Conservation (phyloP, 2,329 filamentous ascomycete genomes). For the Phialophora macrospora region DNA sequence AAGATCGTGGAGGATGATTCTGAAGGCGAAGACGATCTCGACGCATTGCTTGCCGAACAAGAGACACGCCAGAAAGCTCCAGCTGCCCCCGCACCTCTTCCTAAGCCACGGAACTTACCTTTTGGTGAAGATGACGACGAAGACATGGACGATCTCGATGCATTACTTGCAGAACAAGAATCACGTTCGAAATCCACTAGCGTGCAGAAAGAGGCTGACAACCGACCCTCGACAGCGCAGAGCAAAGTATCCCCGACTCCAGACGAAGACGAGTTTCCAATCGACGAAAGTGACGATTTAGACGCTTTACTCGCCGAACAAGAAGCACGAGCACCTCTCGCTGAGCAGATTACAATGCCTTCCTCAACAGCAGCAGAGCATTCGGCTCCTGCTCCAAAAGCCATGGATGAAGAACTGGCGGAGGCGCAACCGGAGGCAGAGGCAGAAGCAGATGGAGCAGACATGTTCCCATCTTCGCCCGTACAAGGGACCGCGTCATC, state of each 20-base stretch:
- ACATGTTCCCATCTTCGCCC: conserved; percentile 35
- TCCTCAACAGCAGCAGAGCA: background rate
- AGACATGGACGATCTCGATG: conserved; percentile 40
- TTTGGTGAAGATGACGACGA: conserved; percentile 29
- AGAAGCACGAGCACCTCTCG: background rate
- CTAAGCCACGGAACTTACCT: conserved; percentile 5
- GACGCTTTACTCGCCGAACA: conserved; percentile 33
- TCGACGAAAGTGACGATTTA: conserved; percentile 22
- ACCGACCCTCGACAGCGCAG: conserved; percentile 25
- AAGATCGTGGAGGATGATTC: conserved; percentile 25
- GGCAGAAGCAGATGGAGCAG: conserved; percentile 18
- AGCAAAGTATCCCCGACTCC: conserved; percentile 2
- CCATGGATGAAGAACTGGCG: background rate
- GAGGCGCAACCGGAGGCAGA: conserved; percentile 4
- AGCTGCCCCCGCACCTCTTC: background rate
- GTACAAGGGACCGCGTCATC: conserved; percentile 17
- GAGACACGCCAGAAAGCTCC: conserved; percentile 23
- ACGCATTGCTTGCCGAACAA: conserved; percentile 39
- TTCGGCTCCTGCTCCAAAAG: background rate
- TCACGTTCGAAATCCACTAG: conserved; percentile 16
- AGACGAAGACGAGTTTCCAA: conserved; percentile 8
- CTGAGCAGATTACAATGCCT: background rate
- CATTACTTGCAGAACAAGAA: conserved; percentile 38
- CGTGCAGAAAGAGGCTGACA: conserved; percentile 22
- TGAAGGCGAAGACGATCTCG: conserved; percentile 40